Evolutionary conservation across 441 rosid species (phyloP).

Genomic region (Pelargonium fulgidum): DNA sequence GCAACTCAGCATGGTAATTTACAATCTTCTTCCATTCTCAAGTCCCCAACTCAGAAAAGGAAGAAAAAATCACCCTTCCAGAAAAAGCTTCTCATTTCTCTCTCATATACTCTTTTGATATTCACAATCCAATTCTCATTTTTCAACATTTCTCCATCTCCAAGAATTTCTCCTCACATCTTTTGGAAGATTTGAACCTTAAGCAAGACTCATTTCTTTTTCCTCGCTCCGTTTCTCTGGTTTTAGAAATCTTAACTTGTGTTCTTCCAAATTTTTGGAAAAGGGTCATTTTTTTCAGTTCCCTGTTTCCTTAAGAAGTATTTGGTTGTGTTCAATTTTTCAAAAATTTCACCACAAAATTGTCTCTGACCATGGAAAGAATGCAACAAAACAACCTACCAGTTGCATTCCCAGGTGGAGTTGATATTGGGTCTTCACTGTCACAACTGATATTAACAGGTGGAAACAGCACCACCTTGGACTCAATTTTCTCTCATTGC

Average conservation of each 20-base stretch:
- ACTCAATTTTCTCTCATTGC: slow-evolving; percentile 69
- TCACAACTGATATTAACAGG: slow-evolving; percentile 66
- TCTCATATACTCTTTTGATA: not conserved
- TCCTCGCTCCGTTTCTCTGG: too few relatives aligned
- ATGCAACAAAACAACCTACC: slow-evolving; percentile 30
- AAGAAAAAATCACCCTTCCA: not conserved
- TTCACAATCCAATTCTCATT: not conserved
- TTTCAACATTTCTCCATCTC: not conserved
- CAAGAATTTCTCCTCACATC: not conserved
- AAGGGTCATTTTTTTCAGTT: slow-evolving; percentile 17
- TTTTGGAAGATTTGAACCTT: not conserved
- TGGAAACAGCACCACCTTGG: slow-evolving; percentile 57
- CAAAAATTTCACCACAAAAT: not conserved
- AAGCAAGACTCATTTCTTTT: too few relatives aligned
- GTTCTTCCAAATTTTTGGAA: slow-evolving; percentile 3
- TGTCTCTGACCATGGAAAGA: slow-evolving; percentile 28
- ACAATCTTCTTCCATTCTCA: not conserved
- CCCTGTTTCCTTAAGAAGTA: slow-evolving; percentile 15
- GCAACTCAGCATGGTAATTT: slow-evolving; percentile 3
- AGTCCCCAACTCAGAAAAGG: not conserved
- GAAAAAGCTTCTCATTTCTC: slow-evolving; percentile 6
- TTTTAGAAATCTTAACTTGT: too few relatives aligned
- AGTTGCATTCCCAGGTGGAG: slow-evolving; percentile 17
- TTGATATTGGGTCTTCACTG: slow-evolving; percentile 44
- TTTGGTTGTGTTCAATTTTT: slow-evolving; percentile 6